Base-by-base conservation (phyloP, 1,284 basidiomycete species). In the Trichosporon coremiiforme region DNA sequence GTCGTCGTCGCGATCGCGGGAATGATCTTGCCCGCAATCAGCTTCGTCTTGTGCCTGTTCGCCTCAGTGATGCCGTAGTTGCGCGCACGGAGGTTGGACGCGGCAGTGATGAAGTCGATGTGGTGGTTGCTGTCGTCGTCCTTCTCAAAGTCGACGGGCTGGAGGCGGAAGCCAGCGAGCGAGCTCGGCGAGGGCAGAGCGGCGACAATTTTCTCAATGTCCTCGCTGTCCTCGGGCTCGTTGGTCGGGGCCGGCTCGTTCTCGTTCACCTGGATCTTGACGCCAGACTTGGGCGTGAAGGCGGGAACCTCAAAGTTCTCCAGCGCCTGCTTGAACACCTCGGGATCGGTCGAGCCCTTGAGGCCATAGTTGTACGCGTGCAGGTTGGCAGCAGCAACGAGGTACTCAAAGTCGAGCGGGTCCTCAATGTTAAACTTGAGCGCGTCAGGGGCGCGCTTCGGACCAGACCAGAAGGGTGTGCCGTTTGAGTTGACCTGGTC, bases 1-100 rank as follows among this genome's bases (percentile, higher is more conserved):
- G 98, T 99, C 0, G 97, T 99, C 0, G 98, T 99, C 29, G 97
- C 97, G 78, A 99, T 99, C 17, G 97, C 97, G 67, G 97, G 97
- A 75, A 99, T 99, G 78, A 99, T 99, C 87, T 99, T 99, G 69
- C 97, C 97, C 3, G 97, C 97, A 79, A 99, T 98, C 82, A 97
- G 93, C 86, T 99, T 99, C 55, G 96, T 99, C 73, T 91, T 89
- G 85, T 99, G 95, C 69, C 90, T 89, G 84, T 98, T 94, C 13
- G 95, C 94, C 29, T 88, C 86, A 66, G 88, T 87, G 81, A 99
- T 99, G 75, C 87, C 90, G 85, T 99, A 99, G 86, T 99, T 99
- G 85, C 90, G 88, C 0, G 97, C 97, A 63, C 97, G 92, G 73
- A 99, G 87, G 86, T 99, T 99, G 66, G 96, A 98, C 2, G 97